Evolutionary conservation across 805 yeast species (phyloP), one percentile per base, ranked within the genome.

Genomic region (Metschnikowia lachancei): DNA sequence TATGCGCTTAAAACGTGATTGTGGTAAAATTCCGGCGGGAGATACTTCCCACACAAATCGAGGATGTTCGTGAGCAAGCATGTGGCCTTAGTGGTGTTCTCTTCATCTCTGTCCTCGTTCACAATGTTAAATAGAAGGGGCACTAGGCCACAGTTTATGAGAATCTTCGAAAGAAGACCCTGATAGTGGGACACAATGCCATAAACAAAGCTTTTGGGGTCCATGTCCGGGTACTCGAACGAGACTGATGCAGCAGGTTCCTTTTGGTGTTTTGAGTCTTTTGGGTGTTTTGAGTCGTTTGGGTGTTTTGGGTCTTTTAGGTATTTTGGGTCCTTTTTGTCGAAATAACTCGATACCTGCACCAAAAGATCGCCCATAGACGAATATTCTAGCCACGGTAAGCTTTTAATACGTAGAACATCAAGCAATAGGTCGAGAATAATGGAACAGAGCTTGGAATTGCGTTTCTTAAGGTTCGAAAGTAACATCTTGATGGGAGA

Each of bases 391-490:
- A 70, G 50, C 84, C 86, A 80, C 0, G 85, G 78, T 16, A 85
- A 64, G 1, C 80, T 70, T 56, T 73, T 72, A 12, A 87, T 79
- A 47, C 83, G 66, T 36, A 94, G 68, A 3, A 85, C 66, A 56
- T 86, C 91, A 36, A 83, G 74, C 34, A 91, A 71, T 2, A 90
- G 72, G 57, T 88, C 95, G 53, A 92, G 67, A 14, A 91, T 60
- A 24, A 81, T 77, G 30, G 79, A 82, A 34, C 87, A 77, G 3
- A 83, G 64, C 32, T 72, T 62, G 1, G 80, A 71, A 10, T 80
- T 76, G n/a, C 81, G 81, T 43, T 76, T 73, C n/a, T 70, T 64
- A 36, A 94, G 67, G 60, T 90, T 83, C 36, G 73, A 64, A 2
- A 91, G 65, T 24, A 91, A 66, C 43, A 80, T 79, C 35, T 67